Evolutionary conservation across 176 grass and related monocot genomes (phyloP).

Genomic region (Panicum miliaceum): DNA sequence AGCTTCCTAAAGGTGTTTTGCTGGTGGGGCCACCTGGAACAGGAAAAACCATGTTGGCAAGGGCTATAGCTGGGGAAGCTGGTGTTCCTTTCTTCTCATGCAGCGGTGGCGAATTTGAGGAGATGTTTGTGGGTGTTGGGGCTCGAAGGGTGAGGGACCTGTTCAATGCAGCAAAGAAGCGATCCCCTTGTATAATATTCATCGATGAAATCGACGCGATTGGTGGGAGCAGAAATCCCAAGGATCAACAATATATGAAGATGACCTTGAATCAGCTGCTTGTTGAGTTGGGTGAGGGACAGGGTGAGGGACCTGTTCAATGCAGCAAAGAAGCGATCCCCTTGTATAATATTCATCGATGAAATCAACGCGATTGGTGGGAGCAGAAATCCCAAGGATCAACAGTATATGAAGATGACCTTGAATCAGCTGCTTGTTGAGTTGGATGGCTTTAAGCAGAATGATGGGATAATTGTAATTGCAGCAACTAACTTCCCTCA

Average conservation of each 20-base stretch:
- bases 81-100: slow-evolving; percentile 97
- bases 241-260: slow-evolving; percentile 97
- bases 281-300: slow-evolving; percentile 93
- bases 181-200: slow-evolving; percentile 94
- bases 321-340: slow-evolving; percentile 90
- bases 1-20: slow-evolving; percentile 97
- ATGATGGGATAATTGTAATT: slow-evolving; percentile 92
- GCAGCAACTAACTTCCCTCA: slow-evolving; percentile 94
- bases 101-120: slow-evolving; percentile 94
- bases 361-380: slow-evolving; percentile 97
- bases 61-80: slow-evolving; percentile 96
- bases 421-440: slow-evolving; percentile 96
- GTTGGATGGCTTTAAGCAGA: slow-evolving; percentile 98
- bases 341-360: slow-evolving; percentile 97
- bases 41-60: slow-evolving; percentile 96
- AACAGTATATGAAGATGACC: slow-evolving; percentile 97
- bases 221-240: slow-evolving; percentile 92
- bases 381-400: slow-evolving; percentile 94
- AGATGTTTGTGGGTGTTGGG: slow-evolving; percentile 97
- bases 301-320: slow-evolving; percentile 88
- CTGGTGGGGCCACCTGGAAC: slow-evolving; percentile 96
- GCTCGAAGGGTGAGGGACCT: slow-evolving; percentile 91
- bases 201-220: slow-evolving; percentile 98
- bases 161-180: slow-evolving; percentile 85
- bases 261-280: slow-evolving; percentile 97